phyloP scores from a whole-genome alignment of 495 filamentous ascomycete genomes.

The Hypoxylon rickii region DNA sequence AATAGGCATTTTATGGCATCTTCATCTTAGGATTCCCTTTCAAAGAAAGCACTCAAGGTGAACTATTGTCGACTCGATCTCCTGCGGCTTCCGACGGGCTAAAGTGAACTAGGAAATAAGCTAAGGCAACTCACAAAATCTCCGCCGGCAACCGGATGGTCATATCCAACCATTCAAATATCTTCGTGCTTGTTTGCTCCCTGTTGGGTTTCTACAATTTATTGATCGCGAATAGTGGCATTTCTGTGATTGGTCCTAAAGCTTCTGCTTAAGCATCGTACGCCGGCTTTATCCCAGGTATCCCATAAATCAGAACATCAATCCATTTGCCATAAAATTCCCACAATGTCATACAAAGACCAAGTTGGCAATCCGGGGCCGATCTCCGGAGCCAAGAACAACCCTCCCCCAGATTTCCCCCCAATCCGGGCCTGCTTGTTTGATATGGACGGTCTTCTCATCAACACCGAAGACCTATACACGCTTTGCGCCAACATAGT shows the following conservation, averaged over 20 bases:
- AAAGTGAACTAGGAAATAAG: not conserved
- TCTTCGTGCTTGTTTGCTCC: too few species aligned
- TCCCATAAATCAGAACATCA: too few species aligned
- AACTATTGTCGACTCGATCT: slow-evolving; percentile 2
- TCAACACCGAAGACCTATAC: slow-evolving; percentile 85
- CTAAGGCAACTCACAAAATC: slow-evolving; percentile 2
- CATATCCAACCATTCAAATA: too few species aligned
- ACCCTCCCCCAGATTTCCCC: slow-evolving; percentile 44
- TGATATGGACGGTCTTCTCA: slow-evolving; percentile 88
- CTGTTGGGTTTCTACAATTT: too few species aligned
- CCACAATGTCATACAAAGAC: not conserved
- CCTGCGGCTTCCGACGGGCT: slow-evolving; percentile 36
- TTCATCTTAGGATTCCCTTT: not conserved
- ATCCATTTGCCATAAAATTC: not conserved
- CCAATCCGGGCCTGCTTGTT: slow-evolving; percentile 83
- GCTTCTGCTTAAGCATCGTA: not conserved
- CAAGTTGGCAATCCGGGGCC: not conserved
- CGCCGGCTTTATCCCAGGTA: not conserved
- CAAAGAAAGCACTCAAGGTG: not conserved
- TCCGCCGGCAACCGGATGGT: slow-evolving; percentile 10
- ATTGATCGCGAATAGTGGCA: too few species aligned
- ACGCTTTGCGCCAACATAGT: slow-evolving; percentile 72
- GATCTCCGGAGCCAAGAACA: not conserved
- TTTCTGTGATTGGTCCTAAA: too few species aligned
- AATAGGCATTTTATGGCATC: not conserved